phyloP scores from a whole-genome alignment of 2,329 filamentous ascomycete genomes.

The Ophiobolus disseminans region DNA sequence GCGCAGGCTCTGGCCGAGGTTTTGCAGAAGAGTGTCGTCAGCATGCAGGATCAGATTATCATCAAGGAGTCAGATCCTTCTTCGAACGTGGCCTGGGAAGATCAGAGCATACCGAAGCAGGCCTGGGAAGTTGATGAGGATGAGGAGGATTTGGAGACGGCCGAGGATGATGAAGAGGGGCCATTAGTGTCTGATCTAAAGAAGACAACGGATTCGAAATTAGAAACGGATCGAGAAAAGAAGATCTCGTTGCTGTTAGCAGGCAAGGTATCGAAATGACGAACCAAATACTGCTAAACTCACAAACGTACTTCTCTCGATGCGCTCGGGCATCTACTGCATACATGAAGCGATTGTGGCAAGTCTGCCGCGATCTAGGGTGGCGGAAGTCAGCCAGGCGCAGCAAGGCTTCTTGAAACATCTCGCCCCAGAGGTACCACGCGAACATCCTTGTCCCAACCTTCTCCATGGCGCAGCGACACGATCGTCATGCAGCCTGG shows the following conservation, averaged over 20 bases:
- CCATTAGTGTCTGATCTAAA: not conserved
- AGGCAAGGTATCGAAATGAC: not conserved
- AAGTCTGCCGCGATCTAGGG: no score
- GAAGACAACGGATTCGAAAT: not conserved
- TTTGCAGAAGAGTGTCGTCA: slow-evolving; percentile 1
- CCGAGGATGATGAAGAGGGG: not conserved
- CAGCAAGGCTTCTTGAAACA: no score
- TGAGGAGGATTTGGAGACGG: no score
- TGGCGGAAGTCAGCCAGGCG: no score
- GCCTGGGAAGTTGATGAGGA: not conserved
- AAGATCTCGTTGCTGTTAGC: not conserved
- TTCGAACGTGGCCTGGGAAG: not conserved
- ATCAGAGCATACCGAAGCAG: not conserved
- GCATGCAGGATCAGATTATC: not conserved
- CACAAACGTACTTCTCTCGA: no score
- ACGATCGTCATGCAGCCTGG: no score
- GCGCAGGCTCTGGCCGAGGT: slow-evolving; percentile 4
- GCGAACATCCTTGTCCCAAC: no score
- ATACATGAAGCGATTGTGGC: no score
- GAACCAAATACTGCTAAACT: not conserved
- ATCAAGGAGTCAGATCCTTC: slow-evolving; percentile 1
- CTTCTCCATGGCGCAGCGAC: no score
- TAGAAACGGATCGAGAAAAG: not conserved
- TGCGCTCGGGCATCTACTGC: no score
- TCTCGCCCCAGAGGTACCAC: no score